Evolutionary conservation across 495 filamentous ascomycete species (phyloP).

Genomic region (Podospora conica): DNA sequence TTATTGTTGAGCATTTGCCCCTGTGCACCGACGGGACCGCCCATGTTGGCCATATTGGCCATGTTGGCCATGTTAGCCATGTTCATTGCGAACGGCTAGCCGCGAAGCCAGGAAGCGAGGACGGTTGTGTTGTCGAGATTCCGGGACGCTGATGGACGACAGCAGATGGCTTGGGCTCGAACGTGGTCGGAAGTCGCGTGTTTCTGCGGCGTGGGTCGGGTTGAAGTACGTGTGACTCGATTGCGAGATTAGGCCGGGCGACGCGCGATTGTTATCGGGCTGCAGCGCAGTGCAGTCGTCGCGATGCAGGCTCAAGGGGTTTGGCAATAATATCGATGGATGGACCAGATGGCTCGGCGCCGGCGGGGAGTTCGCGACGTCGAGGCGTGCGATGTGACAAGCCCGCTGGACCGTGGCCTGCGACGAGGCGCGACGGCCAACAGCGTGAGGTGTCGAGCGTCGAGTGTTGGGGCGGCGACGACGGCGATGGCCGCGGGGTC

Average conservation of each 20-base stretch:
- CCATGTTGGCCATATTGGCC: conserved; percentile 56
- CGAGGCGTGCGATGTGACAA: background rate
- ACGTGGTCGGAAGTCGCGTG: background rate
- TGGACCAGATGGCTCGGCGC: background rate
- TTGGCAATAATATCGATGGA: too few species aligned
- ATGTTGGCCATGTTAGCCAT: conserved; percentile 49
- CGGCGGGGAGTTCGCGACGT: background rate
- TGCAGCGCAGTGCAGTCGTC: background rate
- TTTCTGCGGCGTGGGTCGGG: background rate
- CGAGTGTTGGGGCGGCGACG: background rate
- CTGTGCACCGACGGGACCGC: conserved; percentile 54
- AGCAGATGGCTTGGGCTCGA: background rate
- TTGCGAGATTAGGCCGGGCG: background rate
- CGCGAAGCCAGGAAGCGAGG: conserved; percentile 29
- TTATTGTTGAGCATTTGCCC: conserved; percentile 73
- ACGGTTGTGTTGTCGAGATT: conserved; percentile 19
- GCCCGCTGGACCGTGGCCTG: background rate
- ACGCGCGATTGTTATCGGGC: too few species aligned
- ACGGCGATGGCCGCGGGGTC: background rate
- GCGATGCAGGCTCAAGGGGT: background rate
- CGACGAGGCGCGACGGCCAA: background rate
- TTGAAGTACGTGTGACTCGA: conserved; percentile 1
- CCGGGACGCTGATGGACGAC: background rate
- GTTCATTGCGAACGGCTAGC: conserved; percentile 51
- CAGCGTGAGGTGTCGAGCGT: background rate